Percentiles rank a stretch among this genome's conserved stretches.
These are phyloP conservation scores for Ustilago curta DNA, from an alignment of 1,284 basidiomycete genomes.

Conservation along the genomic window DNA sequence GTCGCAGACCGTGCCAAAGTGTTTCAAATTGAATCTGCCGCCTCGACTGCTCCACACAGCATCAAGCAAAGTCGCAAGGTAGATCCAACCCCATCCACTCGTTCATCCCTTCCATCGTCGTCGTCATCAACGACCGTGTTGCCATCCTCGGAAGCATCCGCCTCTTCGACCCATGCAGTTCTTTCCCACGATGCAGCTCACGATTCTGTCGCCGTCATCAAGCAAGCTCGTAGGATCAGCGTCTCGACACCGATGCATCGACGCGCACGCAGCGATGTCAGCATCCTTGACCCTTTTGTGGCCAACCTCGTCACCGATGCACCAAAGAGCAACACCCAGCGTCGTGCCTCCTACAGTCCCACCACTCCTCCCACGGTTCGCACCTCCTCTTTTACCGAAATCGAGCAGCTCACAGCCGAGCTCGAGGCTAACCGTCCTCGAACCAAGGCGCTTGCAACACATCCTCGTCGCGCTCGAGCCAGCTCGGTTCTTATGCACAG, in stretches of 20 bases:
- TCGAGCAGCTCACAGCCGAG: slow-evolving; percentile 33
- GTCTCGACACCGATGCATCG: slow-evolving; percentile 39
- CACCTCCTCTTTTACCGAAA: slow-evolving; percentile 22
- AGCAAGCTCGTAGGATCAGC: slow-evolving; percentile 31
- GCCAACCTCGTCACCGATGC: background rate
- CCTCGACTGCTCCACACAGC: background rate
- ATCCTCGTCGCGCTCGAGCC: slow-evolving; percentile 1
- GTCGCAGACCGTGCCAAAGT: slow-evolving; percentile 35
- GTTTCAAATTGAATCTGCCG: slow-evolving; percentile 13
- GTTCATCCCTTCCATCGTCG: background rate
- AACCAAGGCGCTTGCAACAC: slow-evolving; percentile 11
- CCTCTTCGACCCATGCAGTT: slow-evolving; percentile 2
- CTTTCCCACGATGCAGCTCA: background rate
- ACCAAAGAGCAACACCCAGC: background rate
- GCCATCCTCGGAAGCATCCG: background rate
- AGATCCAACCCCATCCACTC: background rate
- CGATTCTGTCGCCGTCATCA: slow-evolving; percentile 16
- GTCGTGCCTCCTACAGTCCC: background rate
- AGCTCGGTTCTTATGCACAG: slow-evolving; percentile 26
- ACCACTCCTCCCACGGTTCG: slow-evolving; percentile 16
- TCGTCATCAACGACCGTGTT: background rate
- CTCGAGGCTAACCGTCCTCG: slow-evolving; percentile 33
- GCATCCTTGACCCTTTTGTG: slow-evolving; percentile 30
- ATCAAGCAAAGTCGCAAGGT: slow-evolving; percentile 6
- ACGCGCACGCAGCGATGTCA: slow-evolving; percentile 41